Conservation (phyloP, 345 rosid species). For the Populus davidiana region DNA sequence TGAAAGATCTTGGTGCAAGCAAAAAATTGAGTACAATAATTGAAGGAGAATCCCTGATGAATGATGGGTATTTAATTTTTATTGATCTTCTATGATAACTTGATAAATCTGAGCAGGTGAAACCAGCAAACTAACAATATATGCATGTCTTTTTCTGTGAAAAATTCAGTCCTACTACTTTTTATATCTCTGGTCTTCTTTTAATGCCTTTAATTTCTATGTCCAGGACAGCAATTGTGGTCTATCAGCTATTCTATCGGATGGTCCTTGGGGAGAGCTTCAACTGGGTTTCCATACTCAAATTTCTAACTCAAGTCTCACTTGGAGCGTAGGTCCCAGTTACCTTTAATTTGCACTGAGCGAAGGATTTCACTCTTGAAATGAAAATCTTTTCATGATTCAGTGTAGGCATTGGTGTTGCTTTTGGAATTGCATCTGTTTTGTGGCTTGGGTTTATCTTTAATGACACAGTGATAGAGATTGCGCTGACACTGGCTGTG, state of each 20-base stretch:
- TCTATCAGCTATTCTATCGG: constrained; percentile 79
- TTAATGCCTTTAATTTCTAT: constrained; percentile 15
- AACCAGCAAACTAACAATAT: background rate
- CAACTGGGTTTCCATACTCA: constrained; percentile 53
- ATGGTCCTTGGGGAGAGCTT: constrained; percentile 72
- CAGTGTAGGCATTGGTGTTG: constrained; percentile 89
- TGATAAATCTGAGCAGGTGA: constrained; percentile 2
- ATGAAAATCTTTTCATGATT: constrained; percentile 30
- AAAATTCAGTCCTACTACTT: background rate
- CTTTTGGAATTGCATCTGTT: constrained; percentile 84
- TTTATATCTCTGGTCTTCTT: constrained; percentile 1
- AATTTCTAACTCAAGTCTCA: constrained; percentile 61
- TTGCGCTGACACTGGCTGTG: constrained; percentile 80
- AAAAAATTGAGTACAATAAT: constrained; percentile 88
- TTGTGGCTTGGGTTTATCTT: constrained; percentile 93
- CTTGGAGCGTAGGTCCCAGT: constrained; percentile 87
- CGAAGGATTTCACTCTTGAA: constrained; percentile 9
- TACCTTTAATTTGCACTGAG: constrained; percentile 6
- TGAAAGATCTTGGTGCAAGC: constrained; percentile 97
- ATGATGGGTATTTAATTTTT: constrained; percentile 68
- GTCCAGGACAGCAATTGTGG: constrained; percentile 91
- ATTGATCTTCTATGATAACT: constrained; percentile 8
- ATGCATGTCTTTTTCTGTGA: background rate
- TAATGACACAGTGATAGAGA: constrained; percentile 89
- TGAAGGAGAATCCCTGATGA: constrained; percentile 98